Conservation (phyloP, 768 basidiomycete genomes). For the Polyporus arcularius region DNA sequence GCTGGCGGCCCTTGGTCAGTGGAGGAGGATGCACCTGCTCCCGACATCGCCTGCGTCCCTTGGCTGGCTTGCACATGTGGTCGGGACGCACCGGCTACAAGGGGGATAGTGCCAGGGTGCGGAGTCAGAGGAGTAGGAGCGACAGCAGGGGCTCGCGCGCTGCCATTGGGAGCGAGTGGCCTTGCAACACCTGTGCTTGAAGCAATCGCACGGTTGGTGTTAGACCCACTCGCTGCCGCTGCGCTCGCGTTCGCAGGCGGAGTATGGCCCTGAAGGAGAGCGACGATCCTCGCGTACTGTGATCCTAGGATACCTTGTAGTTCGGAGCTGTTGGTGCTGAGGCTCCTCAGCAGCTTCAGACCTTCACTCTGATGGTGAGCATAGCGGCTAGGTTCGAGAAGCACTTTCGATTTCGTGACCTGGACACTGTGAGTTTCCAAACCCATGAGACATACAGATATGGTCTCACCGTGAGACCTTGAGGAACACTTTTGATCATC, state of each 20-base stretch:
- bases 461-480: constrained; percentile 17
- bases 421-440: background rate
- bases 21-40: background rate
- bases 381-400: constrained; percentile 1
- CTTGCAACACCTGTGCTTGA: background rate
- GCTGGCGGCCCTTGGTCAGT: too few species aligned
- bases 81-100: too few species aligned
- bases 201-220: background rate
- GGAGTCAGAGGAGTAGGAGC: too few species aligned
- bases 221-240: background rate
- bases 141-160: too few species aligned
- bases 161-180: too few species aligned
- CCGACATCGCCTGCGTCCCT: too few species aligned
- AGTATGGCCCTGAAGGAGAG: background rate
- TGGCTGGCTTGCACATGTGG: too few species aligned
- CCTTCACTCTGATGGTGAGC: background rate
- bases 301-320: constrained; percentile 6
- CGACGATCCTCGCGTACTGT: constrained; percentile 3
- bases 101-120: too few species aligned
- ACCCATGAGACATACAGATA: background rate
- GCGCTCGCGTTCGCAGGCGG: background rate
- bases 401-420: constrained; percentile 7
- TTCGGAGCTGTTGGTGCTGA: background rate
- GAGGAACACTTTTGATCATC: constrained; percentile 8
- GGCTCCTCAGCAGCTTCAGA: background rate